phyloP scores from a whole-genome alignment of 1,139 yeast genomes.

The Suhomyces panamericanus region DNA sequence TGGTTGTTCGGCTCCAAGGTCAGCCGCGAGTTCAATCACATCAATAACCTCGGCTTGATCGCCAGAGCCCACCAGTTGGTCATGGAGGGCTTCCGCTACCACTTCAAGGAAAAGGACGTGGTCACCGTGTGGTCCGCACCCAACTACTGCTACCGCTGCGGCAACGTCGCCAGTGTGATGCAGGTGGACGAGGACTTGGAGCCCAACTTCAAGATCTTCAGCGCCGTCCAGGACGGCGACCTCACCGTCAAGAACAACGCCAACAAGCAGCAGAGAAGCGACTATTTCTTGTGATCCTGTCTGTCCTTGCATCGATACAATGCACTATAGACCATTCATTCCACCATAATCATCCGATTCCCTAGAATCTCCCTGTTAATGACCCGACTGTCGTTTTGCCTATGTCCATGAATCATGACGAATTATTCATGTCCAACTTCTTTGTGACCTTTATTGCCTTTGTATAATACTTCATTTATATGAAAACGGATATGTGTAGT shows the following conservation, averaged over 20 bases:
- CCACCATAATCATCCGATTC: slow-evolving; percentile 2
- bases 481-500: slow-evolving; percentile 3
- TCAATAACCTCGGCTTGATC: slow-evolving; percentile 79
- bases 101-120: slow-evolving; percentile 90
- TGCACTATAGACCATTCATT: slow-evolving; percentile 1
- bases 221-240: slow-evolving; percentile 93
- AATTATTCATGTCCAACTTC: slow-evolving; percentile 10
- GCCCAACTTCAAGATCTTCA: slow-evolving; percentile 89
- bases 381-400: slow-evolving; percentile 1
- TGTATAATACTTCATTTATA: slow-evolving; percentile 12
- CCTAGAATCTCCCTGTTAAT: neutral
- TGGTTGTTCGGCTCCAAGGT: slow-evolving; percentile 95
- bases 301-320: too few species aligned
- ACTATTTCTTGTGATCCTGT: slow-evolving; percentile 57
- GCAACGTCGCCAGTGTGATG: slow-evolving; percentile 98
- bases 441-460: slow-evolving; percentile 1
- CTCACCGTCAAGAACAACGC: slow-evolving; percentile 60
- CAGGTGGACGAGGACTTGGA: slow-evolving; percentile 83
- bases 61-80: slow-evolving; percentile 98
- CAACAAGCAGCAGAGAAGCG: slow-evolving; percentile 75
- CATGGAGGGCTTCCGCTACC: slow-evolving; percentile 97
- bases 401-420: slow-evolving; percentile 18
- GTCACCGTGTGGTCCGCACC: slow-evolving; percentile 99
- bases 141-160: slow-evolving; percentile 95
- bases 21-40: slow-evolving; percentile 91